Percentiles rank a stretch among this genome's conserved stretches.
These are phyloP conservation scores for Raphanus hybrid DNA, from an alignment of 441 rosid genomes.

Conservation along the genomic window DNA sequence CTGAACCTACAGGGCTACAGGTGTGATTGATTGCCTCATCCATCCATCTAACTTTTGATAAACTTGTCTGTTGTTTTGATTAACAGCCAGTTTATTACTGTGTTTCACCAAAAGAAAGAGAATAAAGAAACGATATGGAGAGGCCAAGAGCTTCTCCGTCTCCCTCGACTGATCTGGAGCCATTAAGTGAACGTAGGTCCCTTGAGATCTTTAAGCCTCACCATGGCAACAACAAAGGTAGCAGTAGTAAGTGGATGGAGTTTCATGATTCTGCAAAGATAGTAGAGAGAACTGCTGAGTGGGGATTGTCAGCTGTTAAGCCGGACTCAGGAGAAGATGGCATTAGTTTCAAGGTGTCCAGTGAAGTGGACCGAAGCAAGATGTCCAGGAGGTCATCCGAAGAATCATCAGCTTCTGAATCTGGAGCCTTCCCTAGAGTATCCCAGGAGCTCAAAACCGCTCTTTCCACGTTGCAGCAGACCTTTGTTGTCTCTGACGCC, in stretches of 20 bases:
- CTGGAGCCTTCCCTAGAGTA: constrained; percentile 67
- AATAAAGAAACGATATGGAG: constrained; percentile 34
- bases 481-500: constrained; percentile 93
- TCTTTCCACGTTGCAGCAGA: constrained; percentile 82
- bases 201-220: constrained; percentile 6
- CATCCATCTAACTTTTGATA: constrained; percentile 22
- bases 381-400: constrained; percentile 71
- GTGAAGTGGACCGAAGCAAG: constrained; percentile 51
- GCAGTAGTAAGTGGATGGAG: constrained; percentile 76
- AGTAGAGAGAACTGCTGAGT: constrained; percentile 76
- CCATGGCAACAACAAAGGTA: constrained; percentile 26
- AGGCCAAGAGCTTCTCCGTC: constrained; percentile 42
- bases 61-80: constrained; percentile 27
- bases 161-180: constrained; percentile 27
- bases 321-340: constrained; percentile 51
- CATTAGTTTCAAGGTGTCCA: constrained; percentile 51
- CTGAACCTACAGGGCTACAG: constrained; percentile 10
- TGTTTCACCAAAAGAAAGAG: constrained; percentile 23
- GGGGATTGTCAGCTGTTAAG: constrained; percentile 75
- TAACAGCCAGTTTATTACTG: constrained; percentile 32
- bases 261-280: constrained; percentile 62
- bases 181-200: constrained; percentile 39
- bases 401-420: constrained; percentile 55
- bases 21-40: constrained; percentile 33
- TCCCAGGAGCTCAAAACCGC: constrained; percentile 91